These are phyloP conservation scores for Buxus sempervirens DNA, from an alignment of 164 flowering plant species.

Conservation along the genomic window DNA sequence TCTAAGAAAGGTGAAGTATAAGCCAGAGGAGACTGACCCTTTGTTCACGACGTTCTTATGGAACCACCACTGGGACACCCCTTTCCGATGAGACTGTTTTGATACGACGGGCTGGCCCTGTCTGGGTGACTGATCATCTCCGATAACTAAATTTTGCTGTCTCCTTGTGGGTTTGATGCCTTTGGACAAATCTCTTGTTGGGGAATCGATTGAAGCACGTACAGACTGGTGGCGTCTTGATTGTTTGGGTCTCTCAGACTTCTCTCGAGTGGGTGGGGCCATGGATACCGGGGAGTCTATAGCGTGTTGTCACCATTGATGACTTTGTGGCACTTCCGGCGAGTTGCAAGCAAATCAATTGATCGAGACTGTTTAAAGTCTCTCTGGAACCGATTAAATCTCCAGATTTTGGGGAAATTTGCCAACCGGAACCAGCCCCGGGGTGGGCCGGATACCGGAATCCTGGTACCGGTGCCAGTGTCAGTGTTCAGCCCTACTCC, in stretches of 20 bases:
- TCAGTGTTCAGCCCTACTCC: too few relatives aligned
- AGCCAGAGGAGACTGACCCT: constrained; percentile 10
- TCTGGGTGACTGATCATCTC: constrained; percentile 9
- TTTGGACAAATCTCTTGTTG: constrained; percentile 10
- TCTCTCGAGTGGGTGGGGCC: constrained; percentile 5
- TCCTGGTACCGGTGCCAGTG: too few relatives aligned
- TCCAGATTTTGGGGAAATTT: too few relatives aligned
- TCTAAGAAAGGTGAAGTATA: constrained; percentile 18
- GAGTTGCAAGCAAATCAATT: constrained; percentile 5
- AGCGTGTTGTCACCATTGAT: too few relatives aligned
- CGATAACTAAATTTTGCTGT: background rate
- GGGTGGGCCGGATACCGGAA: too few relatives aligned
- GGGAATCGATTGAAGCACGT: constrained; percentile 9
- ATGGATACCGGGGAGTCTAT: background rate
- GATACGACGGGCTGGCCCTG: constrained; percentile 21
- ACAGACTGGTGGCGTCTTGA: constrained; percentile 27
- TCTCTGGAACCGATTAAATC: too few relatives aligned
- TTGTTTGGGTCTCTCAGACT: constrained; percentile 14
- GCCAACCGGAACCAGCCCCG: too few relatives aligned
- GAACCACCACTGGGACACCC: constrained; percentile 28
- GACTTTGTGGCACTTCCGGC: constrained; percentile 12
- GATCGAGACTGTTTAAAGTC: too few relatives aligned
- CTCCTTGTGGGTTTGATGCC: constrained; percentile 16
- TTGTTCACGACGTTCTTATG: constrained; percentile 21
- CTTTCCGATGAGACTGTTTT: constrained; percentile 30